Evolutionary conservation across 805 yeast species (phyloP).

Genomic region (Millerozyma miso): DNA sequence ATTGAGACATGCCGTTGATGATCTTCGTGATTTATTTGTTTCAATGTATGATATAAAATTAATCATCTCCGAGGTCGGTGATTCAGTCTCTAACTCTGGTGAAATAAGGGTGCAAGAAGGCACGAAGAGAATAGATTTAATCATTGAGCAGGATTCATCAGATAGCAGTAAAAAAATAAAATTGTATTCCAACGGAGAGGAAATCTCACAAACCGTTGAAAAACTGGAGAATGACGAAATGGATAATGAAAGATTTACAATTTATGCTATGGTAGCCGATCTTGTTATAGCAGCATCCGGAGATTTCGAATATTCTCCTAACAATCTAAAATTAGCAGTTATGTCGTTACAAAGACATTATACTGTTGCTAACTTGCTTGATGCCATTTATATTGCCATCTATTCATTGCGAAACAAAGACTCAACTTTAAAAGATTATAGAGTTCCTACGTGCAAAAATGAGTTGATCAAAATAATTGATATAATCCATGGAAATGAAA

Average conservation of each 20-base stretch:
- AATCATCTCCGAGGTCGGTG: neutral
- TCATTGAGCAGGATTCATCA: neutral
- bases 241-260: neutral
- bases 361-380: neutral
- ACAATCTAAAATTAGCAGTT: constrained; percentile 48
- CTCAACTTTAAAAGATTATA: neutral
- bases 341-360: constrained; percentile 40
- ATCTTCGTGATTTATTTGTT: neutral
- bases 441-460: neutral
- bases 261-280: neutral
- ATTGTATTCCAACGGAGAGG: neutral
- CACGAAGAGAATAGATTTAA: neutral
- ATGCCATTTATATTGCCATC: neutral
- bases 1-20: neutral
- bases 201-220: neutral
- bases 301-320: constrained; percentile 38
- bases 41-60: neutral
- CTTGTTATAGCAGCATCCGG: neutral
- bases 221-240: neutral
- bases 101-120: neutral
- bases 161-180: too few relatives aligned
- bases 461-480: neutral
- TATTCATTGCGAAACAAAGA: neutral
- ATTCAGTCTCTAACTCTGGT: neutral
- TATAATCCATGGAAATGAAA: neutral